Percentiles rank a stretch among this genome's conserved stretches.
phyloP scores from a whole-genome alignment of 2,329 filamentous ascomycete genomes.

The Uncinocarpus reesii region DNA sequence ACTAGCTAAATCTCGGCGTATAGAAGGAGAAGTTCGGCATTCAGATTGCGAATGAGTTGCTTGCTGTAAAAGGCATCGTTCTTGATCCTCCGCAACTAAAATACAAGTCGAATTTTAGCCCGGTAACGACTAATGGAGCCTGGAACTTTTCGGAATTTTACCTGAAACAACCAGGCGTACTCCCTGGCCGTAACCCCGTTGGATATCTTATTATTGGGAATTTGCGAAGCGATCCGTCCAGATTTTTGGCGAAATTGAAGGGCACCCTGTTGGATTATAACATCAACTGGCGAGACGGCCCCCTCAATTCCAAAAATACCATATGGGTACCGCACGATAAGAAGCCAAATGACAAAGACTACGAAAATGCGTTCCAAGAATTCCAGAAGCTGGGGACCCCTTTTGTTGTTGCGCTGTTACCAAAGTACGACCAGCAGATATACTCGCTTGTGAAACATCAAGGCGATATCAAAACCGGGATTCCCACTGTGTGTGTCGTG shows the following conservation, averaged over 20 bases:
- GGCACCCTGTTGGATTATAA: not conserved
- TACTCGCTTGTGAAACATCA: constrained; percentile 19
- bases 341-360: not conserved
- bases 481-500: constrained; percentile 17
- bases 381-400: constrained; percentile 2
- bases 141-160: constrained; percentile 12
- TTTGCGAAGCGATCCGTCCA: not conserved
- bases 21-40: constrained; percentile 17
- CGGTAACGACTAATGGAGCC: not conserved
- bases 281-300: constrained; percentile 11
- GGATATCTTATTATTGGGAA: constrained; percentile 1
- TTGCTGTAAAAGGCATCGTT: constrained; percentile 15
- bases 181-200: not conserved
- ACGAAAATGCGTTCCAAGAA: not conserved
- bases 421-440: constrained; percentile 12
- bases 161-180: not conserved
- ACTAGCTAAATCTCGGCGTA: not conserved
- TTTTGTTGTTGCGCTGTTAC: constrained; percentile 18
- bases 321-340: not conserved
- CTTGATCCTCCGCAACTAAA: constrained; percentile 15
- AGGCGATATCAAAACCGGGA: constrained; percentile 17
- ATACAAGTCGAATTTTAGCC: not conserved
- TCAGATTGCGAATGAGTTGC: constrained; percentile 14
- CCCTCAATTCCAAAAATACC: not conserved
- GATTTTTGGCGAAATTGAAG: not conserved